phyloP scores from a whole-genome alignment of 1,284 basidiomycete genomes.

The Prillingera fragicola region DNA sequence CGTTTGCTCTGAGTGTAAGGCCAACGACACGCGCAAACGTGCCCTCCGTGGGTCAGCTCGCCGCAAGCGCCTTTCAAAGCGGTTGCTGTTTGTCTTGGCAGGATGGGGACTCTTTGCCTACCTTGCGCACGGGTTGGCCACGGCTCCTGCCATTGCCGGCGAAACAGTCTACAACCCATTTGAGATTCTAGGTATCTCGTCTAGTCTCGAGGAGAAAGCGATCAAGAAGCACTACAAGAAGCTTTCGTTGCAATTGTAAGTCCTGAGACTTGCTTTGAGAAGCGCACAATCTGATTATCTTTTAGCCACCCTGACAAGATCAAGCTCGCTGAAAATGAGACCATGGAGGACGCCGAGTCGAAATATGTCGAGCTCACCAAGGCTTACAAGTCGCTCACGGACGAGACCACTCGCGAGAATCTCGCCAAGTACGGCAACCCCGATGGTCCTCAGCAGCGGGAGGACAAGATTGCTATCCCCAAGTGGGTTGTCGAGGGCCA shows the following conservation, averaged over 20 bases:
- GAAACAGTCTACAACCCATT: conserved; percentile 88
- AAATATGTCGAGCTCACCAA: conserved; percentile 94
- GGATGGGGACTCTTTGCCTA: conserved; percentile 74
- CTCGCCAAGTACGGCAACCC: conserved; percentile 89
- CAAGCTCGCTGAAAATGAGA: conserved; percentile 73
- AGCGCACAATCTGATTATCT: conserved; percentile 6
- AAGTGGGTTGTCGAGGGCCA: conserved; percentile 88
- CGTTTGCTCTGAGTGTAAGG: conserved; percentile 28
- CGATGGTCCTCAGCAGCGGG: conserved; percentile 89
- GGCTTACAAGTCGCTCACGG: conserved; percentile 96
- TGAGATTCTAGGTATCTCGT: conserved; percentile 77
- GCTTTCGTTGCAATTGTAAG: conserved; percentile 81
- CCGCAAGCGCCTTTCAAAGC: conserved; percentile 34
- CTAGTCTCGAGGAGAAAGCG: conserved; percentile 72
- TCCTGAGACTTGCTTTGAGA: conserved; percentile 14
- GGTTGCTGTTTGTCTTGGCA: conserved; percentile 56
- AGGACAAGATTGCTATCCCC: conserved; percentile 94
- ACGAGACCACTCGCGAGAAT: conserved; percentile 89
- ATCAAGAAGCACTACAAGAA: conserved; percentile 97
- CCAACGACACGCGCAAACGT: conserved; percentile 13
- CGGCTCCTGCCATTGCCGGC: conserved; percentile 53
- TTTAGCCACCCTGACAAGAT: conserved; percentile 95
- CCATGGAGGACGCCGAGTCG: conserved; percentile 79
- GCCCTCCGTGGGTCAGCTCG: conserved; percentile 47
- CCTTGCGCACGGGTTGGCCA: conserved; percentile 63